Base-by-base conservation (phyloP, 768 basidiomycete species). In the Macrolepiota fuliginosa region DNA sequence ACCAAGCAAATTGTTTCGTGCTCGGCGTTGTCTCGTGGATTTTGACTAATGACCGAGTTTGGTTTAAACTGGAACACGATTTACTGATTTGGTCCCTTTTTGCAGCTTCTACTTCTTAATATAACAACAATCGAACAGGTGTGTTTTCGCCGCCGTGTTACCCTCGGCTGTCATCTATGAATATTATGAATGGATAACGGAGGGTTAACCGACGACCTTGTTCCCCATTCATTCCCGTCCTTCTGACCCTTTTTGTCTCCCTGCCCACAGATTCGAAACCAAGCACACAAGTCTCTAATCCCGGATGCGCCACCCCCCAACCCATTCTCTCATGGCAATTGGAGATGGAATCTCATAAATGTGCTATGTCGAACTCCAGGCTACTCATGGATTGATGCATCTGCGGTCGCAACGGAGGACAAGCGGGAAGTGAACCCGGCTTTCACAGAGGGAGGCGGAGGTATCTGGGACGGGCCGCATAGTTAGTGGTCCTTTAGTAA, bases 91-190 rank as follows among this genome's bases (percentile, higher is more conserved):
- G 39, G 39, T 51, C 29, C 36, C 37, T 19, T 45, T 59, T 55
- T 62, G 37, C 71, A 92, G 89, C 80, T 98, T 52, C 75, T 96
- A 56, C 71, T 94, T 35, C 78, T 94, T 64, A 96, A 96, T 72
- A 81, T 94, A 37, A 97, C 96, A 9, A 98, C 95, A n/a, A 94
- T 98, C 63, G 96, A 98, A 77, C 93, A 94, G 83, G 90, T 91
- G 72, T 73, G 85, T 70, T 56, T 67, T 57, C 58, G 25, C 29
- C 54, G 55, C 47, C 25, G 46, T 36, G 66, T 66, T 62, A 52
- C 54, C 67, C 64, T 66, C 65, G 63, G 66, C 65, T 67, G 68
- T 64, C 66, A 63, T 46, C 54, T 52, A 59, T 39, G 57, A 39
- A 42, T 56, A 40, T 50, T 52, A 56, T 39, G 57, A 39, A 42